Conservation (phyloP, 192 early-diverging fungal genomes). For the Backusella psychrophila region DNA sequence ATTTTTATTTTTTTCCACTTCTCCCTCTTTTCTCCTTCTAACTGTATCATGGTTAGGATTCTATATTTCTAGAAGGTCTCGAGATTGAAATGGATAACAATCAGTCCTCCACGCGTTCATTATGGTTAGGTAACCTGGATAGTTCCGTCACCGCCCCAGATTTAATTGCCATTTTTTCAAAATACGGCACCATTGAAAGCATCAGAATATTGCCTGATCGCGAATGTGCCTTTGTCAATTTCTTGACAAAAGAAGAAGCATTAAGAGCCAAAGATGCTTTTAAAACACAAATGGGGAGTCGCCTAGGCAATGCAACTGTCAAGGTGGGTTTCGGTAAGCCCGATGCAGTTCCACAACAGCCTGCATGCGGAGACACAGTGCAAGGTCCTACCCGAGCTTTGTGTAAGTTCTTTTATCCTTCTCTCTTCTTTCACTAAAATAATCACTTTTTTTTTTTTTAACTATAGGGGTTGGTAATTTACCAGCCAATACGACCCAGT, state of each 20-base stretch:
- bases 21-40: neutral
- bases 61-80: neutral
- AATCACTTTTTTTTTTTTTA: too few species aligned
- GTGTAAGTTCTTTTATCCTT: conserved; percentile 49
- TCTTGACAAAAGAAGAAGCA: conserved; percentile 81
- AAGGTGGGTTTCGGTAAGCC: conserved; percentile 82
- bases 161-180: conserved; percentile 74
- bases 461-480: conserved; percentile 92
- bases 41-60: neutral
- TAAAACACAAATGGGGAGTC: conserved; percentile 59
- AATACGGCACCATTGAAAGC: conserved; percentile 89
- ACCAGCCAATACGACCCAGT: conserved; percentile 70
- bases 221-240: conserved; percentile 97
- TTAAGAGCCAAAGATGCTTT: conserved; percentile 78
- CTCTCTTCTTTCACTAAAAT: neutral
- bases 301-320: conserved; percentile 64
- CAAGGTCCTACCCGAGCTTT: conserved; percentile 67
- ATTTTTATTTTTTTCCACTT: neutral
- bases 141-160: conserved; percentile 72
- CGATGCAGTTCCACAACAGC: conserved; percentile 35
- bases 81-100: neutral
- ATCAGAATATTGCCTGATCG: conserved; percentile 88
- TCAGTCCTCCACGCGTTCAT: conserved; percentile 72
- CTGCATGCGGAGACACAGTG: conserved; percentile 3
- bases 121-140: conserved; percentile 96